Evolutionary conservation across 768 basidiomycete genomes (phyloP), one percentile per base, ranked within the genome.

Genomic region (Rhizopogon roseolus): DNA sequence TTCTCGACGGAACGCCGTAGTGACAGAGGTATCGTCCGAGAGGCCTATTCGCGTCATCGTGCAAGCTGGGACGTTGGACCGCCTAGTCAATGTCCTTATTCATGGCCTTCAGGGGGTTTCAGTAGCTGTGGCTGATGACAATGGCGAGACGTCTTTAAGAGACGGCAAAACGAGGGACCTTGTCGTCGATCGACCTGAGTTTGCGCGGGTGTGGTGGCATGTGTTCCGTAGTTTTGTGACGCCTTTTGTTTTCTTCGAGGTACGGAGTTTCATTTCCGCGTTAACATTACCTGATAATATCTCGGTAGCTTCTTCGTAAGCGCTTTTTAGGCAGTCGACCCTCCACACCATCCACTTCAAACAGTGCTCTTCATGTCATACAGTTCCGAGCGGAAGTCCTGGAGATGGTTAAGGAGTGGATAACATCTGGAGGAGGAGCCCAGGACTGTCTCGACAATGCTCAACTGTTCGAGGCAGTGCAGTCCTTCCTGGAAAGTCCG

Each of bases 241-340:
- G 0, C 90, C 91, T 0, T 66, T 86, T 7, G 86, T 87, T 1
- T 88, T 93, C 61, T 92, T 93, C 64, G 90, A 93, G 83, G 91
- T 90, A 61, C 45, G 79, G 62, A 2, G 16, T 53, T 44, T 43
- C 41, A 17, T 56, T 13, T 22, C 29, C 29, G 34, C 17, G 52
- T 25, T 28, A 14, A 37, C 28, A 2, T n/a, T 27, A 13, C 0
- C n/a, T 5, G 41, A 25, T 22, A 32, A 48, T 16, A 37, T 32
- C 9, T 32, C 8, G 7, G 3, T 60, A 93, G 90, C 75, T 91
- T 13, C 70, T 93, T 50, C 80, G 87, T 49, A 92, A 91, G 70
- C 81, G 85, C 32, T 92, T 88, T 58, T 66, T 84, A 17, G 76
- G 76, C 19, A 52, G 75, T 75, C 29, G 80, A 73, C 59, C 79